These are phyloP conservation scores for Salmacisia buchloeana DNA, from an alignment of 1,284 basidiomycete genomes.

Conservation along the genomic window DNA sequence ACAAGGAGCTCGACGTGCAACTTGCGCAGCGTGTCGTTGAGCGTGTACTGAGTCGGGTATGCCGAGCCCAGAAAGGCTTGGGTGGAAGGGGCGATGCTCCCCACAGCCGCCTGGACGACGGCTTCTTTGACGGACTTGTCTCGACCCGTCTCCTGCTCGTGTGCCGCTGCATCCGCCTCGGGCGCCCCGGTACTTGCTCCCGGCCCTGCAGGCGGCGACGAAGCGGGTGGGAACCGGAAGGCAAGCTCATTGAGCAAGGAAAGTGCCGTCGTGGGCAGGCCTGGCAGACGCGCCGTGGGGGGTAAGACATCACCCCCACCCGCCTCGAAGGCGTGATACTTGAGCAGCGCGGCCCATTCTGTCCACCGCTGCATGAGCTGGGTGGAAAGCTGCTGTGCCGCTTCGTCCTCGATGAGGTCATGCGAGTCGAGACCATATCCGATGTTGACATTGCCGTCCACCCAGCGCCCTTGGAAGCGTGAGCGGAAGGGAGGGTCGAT, in stretches of 20 bases:
- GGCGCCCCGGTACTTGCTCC: constrained; percentile 10
- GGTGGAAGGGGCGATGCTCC: constrained; percentile 29
- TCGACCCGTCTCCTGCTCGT: constrained; percentile 14
- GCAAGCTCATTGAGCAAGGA: constrained; percentile 35
- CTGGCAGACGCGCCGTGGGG: constrained; percentile 38
- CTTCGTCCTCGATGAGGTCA: neutral
- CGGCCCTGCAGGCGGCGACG: neutral
- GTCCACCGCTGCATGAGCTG: constrained; percentile 33
- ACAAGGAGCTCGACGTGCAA: constrained; percentile 37
- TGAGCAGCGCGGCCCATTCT: constrained; percentile 34
- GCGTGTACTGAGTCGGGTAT: constrained; percentile 37
- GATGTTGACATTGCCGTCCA: constrained; percentile 36
- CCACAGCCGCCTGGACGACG: constrained; percentile 2
- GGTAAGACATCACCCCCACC: constrained; percentile 39
- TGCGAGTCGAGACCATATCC: constrained; percentile 2
- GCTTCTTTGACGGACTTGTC: constrained; percentile 11
- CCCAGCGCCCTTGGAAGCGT: constrained; percentile 50
- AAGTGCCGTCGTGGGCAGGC: constrained; percentile 40
- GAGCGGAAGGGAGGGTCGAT: constrained; percentile 53
- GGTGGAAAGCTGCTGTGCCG: constrained; percentile 13
- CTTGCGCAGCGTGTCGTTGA: constrained; percentile 31
- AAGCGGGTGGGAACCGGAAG: constrained; percentile 33
- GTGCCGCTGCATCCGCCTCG: constrained; percentile 10
- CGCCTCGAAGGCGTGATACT: constrained; percentile 33
- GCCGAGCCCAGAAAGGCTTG: constrained; percentile 37